A percentile compares a stretch with the other conserved stretches of the same genome.
phyloP scores from a whole-genome alignment of 2,329 filamentous ascomycete genomes.

The Dactylonectria estremocensis region DNA sequence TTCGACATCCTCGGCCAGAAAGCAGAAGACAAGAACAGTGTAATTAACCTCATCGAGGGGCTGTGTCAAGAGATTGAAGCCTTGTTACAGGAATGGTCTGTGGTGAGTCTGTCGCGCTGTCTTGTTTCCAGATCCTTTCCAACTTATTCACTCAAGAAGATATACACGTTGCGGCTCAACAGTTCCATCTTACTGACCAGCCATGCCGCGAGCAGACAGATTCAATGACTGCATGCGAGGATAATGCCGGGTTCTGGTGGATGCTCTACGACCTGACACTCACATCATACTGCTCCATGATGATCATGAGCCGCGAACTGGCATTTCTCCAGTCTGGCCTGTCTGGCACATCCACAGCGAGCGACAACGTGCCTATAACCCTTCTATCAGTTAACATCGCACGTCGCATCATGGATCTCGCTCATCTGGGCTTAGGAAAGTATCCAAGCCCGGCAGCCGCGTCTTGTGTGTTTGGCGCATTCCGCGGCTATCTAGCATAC shows the following conservation, averaged over 20 bases:
- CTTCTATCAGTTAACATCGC: conserved; percentile 1
- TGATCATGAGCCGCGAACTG: conserved; percentile 7
- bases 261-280: conserved; percentile 11
- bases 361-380: not conserved
- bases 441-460: conserved; percentile 8
- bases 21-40: not conserved
- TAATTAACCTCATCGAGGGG: conserved; percentile 1
- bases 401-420: conserved; percentile 7
- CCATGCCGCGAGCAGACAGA: conserved; percentile 9
- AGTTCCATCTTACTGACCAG: too few relatives aligned
- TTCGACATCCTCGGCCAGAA: not conserved
- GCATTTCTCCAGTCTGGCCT: conserved; percentile 6
- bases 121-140: not conserved
- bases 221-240: conserved; percentile 6
- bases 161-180: too few relatives aligned
- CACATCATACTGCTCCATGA: conserved; percentile 9
- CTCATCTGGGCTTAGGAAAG: not conserved
- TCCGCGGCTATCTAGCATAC: conserved; percentile 12
- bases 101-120: conserved; percentile 8
- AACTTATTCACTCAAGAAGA: too few relatives aligned
- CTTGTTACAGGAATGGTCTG: conserved; percentile 13
- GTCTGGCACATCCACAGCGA: not conserved
- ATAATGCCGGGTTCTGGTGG: conserved; percentile 8
- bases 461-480: conserved; percentile 13
- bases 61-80: conserved; percentile 15